Base-by-base conservation (phyloP, 805 yeast genomes). In the Metschnikowia lunata region DNA sequence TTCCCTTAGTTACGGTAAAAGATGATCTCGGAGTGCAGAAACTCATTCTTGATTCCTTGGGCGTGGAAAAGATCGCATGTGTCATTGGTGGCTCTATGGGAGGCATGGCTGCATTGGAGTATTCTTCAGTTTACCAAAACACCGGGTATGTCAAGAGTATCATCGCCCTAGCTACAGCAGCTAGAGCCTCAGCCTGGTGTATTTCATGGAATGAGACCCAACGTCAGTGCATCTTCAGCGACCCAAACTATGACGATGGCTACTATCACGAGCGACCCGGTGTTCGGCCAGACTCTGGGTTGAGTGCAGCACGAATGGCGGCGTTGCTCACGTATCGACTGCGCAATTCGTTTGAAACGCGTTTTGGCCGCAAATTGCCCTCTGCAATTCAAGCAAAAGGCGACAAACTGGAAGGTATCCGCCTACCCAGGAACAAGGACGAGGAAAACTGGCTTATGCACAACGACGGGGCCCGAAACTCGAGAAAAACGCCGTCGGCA, bases 21-120 rank as follows among this genome's bases (percentile, higher is more conserved):
- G 99, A 93, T 59, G 99, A 93, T 58, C 88, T 89, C 5, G 73
- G 76, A 7, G 78, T 90, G 10, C 98, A 93, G 56, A 79, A 72
- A 53, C 60, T 83, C 40, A 83, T 91, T 2, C 68, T 93, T 39
- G 97, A 90, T 52, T 79, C 82, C 5, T 65, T 93, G 37, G 89
- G 88, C 0, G 88, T 93, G n/a, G 75, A 74, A 42, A 76, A 81
- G 45, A 71, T 91, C 27, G 97, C 97, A 1, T 78, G 83, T 40
- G 95, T 85, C 13, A 79, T 93, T 45, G 99, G 99, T 33, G 99
- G 99, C 0, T 90, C 98, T 26, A 93, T 93, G 99, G 99, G 99
- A 34, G 99, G 99, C 14, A 93, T 93, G 98, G 69, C 89, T 36
- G 88, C 90, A 0, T 69, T 93, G 55, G 99, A 93, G 62, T 93